Conservation (phyloP, 768 basidiomycete genomes). For the Lactarius vividus region DNA sequence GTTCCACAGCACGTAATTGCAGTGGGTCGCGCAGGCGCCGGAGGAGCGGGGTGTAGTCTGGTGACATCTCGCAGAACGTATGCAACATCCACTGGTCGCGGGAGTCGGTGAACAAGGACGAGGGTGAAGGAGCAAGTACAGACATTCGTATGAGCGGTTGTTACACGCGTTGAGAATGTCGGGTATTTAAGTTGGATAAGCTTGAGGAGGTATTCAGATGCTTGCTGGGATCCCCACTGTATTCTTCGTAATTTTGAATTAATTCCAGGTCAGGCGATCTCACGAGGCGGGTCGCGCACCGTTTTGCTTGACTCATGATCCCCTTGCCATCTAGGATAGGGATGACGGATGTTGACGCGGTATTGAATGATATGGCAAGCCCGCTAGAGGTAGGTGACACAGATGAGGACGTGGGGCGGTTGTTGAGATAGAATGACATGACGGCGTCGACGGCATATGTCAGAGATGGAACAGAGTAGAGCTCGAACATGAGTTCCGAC, state of each 20-base stretch:
- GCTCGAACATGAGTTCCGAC: conserved; percentile 94
- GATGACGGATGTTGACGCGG: conserved; percentile 86
- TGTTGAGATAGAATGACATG: conserved; percentile 90
- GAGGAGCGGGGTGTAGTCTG: conserved; percentile 72
- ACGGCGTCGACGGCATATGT: conserved; percentile 86
- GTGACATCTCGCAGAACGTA: conserved; percentile 78
- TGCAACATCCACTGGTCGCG: conserved; percentile 80
- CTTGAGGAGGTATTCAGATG: conserved; percentile 89
- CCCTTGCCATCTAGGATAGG: conserved; percentile 83
- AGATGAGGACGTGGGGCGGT: conserved; percentile 37
- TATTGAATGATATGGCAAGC: conserved; percentile 86
- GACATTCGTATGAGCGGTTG: conserved; percentile 73
- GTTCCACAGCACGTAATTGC: conserved; percentile 59
- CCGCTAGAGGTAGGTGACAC: conserved; percentile 62
- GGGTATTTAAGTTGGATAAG: conserved; percentile 95
- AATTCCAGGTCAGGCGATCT: neutral
- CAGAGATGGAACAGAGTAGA: conserved; percentile 81
- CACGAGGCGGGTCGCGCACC: conserved; percentile 45
- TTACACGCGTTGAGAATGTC: conserved; percentile 83
- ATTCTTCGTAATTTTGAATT: conserved; percentile 56
- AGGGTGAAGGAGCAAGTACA: conserved; percentile 27
- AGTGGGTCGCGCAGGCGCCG: conserved; percentile 63
- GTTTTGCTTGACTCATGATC: conserved; percentile 79
- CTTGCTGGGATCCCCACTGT: conserved; percentile 90
- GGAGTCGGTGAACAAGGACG: neutral